A percentile compares a stretch with the other conserved stretches of the same genome.
phyloP scores from a whole-genome alignment of 805 yeast genomes.

The Komagataella pastoris region DNA sequence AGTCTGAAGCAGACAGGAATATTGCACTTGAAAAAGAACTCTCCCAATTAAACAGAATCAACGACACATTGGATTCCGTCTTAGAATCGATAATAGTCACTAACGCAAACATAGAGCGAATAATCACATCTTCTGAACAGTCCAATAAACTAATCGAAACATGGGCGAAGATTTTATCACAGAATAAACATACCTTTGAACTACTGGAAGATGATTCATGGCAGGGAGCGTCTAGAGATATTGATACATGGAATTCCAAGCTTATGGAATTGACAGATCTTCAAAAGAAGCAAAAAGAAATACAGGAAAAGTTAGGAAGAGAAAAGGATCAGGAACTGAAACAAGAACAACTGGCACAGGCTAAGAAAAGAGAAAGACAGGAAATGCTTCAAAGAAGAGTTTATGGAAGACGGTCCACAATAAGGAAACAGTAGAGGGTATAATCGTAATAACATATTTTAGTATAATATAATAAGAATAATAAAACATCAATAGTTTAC shows the following conservation, averaged over 20 bases:
- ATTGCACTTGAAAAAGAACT: conserved; percentile 13
- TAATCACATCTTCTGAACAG: conserved; percentile 27
- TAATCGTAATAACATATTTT: background rate
- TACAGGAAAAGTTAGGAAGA: conserved; percentile 1
- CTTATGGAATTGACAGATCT: conserved; percentile 4
- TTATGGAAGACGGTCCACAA: conserved; percentile 9
- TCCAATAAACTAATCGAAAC: conserved; percentile 38
- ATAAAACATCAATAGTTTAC: background rate
- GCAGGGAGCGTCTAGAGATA: conserved; percentile 14
- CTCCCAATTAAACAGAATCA: conserved; percentile 18
- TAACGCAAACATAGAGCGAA: conserved; percentile 17
- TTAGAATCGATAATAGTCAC: conserved; percentile 17
- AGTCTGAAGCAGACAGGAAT: background rate
- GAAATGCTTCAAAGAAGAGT: conserved; percentile 15
- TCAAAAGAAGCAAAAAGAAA: conserved; percentile 1
- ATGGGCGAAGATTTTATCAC: conserved; percentile 52
- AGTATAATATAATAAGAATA: background rate
- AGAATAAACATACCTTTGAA: conserved; percentile 39
- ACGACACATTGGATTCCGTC: conserved; percentile 18
- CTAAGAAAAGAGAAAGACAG: conserved; percentile 13
- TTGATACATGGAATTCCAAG: conserved; percentile 16
- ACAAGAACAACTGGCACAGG: conserved; percentile 14
- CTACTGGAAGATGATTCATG: conserved; percentile 19
- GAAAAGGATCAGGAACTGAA: conserved; percentile 10
- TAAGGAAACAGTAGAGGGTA: background rate